A percentile compares a stretch with the other conserved stretches of the same genome.
Conservation (phyloP, 2,329 filamentous ascomycete genomes). For the Paecilomyces sp. region DNA sequence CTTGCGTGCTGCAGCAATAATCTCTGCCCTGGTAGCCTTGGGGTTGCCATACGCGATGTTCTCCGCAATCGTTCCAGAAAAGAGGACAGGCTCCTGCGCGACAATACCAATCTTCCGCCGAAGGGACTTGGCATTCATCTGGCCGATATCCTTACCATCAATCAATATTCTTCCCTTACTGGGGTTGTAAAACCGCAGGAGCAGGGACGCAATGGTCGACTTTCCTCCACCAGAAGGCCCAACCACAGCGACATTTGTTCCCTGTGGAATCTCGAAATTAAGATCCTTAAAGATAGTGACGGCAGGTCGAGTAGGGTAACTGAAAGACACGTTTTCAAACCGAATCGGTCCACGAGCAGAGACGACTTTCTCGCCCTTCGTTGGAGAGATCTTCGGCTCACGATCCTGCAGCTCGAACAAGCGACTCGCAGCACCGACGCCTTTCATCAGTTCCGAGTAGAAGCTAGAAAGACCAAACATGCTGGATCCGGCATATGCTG, state of each 20-base stretch:
- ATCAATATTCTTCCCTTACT: conserved; percentile 72
- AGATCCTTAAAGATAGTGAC: conserved; percentile 86
- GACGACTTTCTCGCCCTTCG: conserved; percentile 67
- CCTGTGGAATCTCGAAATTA: conserved; percentile 84
- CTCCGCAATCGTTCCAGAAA: conserved; percentile 66
- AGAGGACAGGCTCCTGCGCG: conserved; percentile 89
- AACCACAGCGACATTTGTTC: conserved; percentile 92
- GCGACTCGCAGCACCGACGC: conserved; percentile 90
- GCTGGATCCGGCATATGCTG: conserved; percentile 75
- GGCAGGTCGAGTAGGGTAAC: conserved; percentile 88
- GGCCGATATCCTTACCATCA: conserved; percentile 72
- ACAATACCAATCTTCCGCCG: conserved; percentile 91
- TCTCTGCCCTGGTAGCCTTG: conserved; percentile 67
- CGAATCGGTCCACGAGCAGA: conserved; percentile 84
- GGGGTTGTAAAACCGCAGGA: conserved; percentile 86
- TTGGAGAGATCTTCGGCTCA: conserved; percentile 77
- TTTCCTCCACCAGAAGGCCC: conserved; percentile 95
- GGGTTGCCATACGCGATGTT: conserved; percentile 93
- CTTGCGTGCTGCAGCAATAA: conserved; percentile 77
- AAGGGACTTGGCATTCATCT: conserved; percentile 89
- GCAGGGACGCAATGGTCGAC: conserved; percentile 85
- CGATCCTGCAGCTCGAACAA: conserved; percentile 94
- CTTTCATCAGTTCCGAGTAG: conserved; percentile 98
- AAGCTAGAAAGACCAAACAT: conserved; percentile 92
- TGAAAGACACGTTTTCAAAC: conserved; percentile 79